Percentiles rank a stretch among this genome's conserved stretches.
phyloP scores from a whole-genome alignment of 345 rosid genomes.

The Citrus glauca region DNA sequence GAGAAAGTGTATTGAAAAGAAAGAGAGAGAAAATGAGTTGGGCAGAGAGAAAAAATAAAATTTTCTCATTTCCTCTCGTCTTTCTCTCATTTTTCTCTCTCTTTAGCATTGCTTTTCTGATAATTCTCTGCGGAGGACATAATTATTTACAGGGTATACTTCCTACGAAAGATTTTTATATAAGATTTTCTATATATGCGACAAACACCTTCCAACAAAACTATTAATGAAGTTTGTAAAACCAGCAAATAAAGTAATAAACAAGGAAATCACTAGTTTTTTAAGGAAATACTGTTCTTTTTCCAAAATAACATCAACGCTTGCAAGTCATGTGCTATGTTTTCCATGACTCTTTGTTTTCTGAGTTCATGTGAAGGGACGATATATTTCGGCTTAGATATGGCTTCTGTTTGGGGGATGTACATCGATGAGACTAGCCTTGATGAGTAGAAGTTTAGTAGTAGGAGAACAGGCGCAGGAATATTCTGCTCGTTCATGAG shows the following conservation, averaged over 20 bases:
- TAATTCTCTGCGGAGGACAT: background rate
- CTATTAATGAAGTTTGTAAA: background rate
- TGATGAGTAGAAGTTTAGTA: no score
- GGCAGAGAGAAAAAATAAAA: no score
- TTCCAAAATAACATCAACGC: background rate
- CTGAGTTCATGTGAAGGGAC: background rate
- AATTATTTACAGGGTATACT: background rate
- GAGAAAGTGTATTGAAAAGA: no score
- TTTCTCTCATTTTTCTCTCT: no score
- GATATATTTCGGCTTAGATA: background rate
- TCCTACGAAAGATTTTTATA: background rate
- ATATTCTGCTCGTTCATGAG: no score
- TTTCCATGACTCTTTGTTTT: background rate
- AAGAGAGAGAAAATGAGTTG: no score
- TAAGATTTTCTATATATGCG: background rate
- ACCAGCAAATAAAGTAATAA: no score
- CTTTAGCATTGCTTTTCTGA: no score
- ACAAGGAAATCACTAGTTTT: background rate
- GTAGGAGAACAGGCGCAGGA: no score
- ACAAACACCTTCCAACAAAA: background rate
- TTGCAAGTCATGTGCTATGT: background rate
- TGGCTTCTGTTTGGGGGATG: background rate
- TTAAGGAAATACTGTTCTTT: background rate
- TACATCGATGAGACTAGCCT: no score
- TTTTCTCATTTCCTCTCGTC: no score